Evolutionary conservation across 768 basidiomycete species (phyloP), one percentile per base, ranked within the genome.

Genomic region (Floccularia luteovirens): DNA sequence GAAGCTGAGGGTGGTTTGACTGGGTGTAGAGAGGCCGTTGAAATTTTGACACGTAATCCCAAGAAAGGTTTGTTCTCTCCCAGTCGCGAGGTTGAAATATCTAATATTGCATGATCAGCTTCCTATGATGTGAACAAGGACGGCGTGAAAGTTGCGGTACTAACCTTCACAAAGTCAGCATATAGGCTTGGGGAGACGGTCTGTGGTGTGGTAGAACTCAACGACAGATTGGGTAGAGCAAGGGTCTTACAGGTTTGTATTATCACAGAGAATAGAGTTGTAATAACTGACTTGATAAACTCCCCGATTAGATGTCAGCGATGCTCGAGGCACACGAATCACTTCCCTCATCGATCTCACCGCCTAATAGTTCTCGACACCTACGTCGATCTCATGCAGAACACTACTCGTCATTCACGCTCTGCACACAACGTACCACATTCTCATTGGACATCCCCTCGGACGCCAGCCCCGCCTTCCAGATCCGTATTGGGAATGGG

Each of bases 51-150:
- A 13, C 63, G 93, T 40, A 89, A 89, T 57, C 79, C 89, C 2
- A 88, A 82, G 60, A 96, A 94, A 68, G 76, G 92, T 90, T 42
- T 36, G 76, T 52, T 7, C 16, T 34, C 6, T 34, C 20, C 16
- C 16, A 14, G 32, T 34, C 7, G 32, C 6, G 8, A 17, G 16
- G 32, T 27, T 47, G n/a, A n/a, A n/a, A n/a, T 24, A 7, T 41
- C 7, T 35, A 17, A 31, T 23, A 31, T 28, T 44, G 27, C 42
- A 19, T 7, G 13, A 20, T 24, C 48, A 94, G 91, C 83, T 27
- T 92, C 91, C 1, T 97, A 90, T 60, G 93, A 97, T 62, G 91
- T 97, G 41, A 87, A 82, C 55, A 96, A 97, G 66, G 90, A 94
- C 24, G 90, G 87, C 0, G 75, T 86, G 25, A 78, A 79, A 30